Evolutionary conservation across 495 filamentous ascomycete species (phyloP).

Genomic region (Daldinia caldariorum): DNA sequence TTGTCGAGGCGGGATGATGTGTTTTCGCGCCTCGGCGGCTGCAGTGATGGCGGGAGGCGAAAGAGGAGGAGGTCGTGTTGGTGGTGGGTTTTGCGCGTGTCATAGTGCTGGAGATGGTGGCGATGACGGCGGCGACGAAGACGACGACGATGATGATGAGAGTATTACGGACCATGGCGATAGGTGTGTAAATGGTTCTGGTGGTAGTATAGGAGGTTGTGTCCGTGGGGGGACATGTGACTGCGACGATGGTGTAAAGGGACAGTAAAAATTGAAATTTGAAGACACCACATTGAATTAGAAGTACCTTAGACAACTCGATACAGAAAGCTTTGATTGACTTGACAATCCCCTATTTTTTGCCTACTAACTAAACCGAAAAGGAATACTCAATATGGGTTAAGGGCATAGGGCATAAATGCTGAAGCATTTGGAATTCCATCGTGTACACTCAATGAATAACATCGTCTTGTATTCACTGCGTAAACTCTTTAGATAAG

Average conservation of each 20-base stretch:
- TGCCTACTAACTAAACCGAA: not conserved
- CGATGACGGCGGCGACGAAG: slow-evolving; percentile 4
- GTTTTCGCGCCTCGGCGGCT: not conserved
- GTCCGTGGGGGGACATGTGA: not conserved
- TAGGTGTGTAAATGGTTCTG: not conserved
- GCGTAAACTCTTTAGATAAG: slow-evolving; percentile 17
- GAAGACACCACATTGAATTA: slow-evolving; percentile 8
- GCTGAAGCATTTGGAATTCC: not conserved
- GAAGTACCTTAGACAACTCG: not conserved
- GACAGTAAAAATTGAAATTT: not conserved
- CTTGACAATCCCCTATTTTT: not conserved
- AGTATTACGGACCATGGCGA: slow-evolving; percentile 15
- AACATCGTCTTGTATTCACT: slow-evolving; percentile 11
- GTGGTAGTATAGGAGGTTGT: slow-evolving; percentile 5
- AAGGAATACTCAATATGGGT: not conserved
- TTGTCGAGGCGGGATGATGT: not conserved
- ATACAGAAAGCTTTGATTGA: not conserved
- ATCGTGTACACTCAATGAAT: not conserved
- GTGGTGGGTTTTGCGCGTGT: not conserved
- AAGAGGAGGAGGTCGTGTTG: not conserved
- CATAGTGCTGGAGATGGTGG: not conserved
- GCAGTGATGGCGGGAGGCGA: not conserved
- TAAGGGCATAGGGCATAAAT: not conserved
- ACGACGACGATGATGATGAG: slow-evolving; percentile 17
- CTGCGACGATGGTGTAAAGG: slow-evolving; percentile 7